Evolutionary conservation across 2,329 filamentous ascomycete genomes (phyloP).

Genomic region (Trichoderma sp.): DNA sequence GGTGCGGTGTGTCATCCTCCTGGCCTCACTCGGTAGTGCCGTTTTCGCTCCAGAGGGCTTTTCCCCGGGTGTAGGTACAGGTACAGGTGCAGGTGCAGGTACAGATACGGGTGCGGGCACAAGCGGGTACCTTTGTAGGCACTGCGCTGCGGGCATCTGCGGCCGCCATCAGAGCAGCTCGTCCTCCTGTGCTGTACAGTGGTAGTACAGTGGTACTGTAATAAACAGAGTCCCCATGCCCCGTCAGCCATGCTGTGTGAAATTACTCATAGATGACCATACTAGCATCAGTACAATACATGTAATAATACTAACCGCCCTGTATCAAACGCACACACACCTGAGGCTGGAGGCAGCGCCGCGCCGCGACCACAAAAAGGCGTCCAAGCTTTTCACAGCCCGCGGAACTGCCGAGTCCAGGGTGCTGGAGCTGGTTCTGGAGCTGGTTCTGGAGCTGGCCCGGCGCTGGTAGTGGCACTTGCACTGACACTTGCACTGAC

Average conservation of each 20-base stretch:
- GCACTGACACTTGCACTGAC: no score
- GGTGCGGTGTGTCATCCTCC: conserved; percentile 17
- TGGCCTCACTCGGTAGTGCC: neutral
- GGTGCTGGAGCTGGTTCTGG: neutral
- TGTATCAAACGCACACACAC: neutral
- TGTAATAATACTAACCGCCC: no score
- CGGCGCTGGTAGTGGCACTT: no score
- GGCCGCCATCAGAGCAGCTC: neutral
- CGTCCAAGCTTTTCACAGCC: neutral
- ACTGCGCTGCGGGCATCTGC: neutral
- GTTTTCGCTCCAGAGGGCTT: neutral
- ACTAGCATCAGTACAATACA: neutral
- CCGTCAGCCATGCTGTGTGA: neutral
- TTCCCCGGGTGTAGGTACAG: neutral
- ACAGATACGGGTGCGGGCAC: neutral
- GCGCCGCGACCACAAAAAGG: neutral
- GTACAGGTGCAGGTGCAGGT: neutral
- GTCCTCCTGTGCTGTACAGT: no score
- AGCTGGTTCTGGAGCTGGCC: neutral
- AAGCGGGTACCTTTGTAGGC: neutral
- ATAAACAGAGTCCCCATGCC: neutral
- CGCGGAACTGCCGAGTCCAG: conserved; percentile 12
- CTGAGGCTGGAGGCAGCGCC: neutral
- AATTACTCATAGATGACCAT: neutral
- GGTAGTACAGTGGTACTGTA: neutral